phyloP scores from a whole-genome alignment of 2,329 filamentous ascomycete species.

The Truncatella angustata region DNA sequence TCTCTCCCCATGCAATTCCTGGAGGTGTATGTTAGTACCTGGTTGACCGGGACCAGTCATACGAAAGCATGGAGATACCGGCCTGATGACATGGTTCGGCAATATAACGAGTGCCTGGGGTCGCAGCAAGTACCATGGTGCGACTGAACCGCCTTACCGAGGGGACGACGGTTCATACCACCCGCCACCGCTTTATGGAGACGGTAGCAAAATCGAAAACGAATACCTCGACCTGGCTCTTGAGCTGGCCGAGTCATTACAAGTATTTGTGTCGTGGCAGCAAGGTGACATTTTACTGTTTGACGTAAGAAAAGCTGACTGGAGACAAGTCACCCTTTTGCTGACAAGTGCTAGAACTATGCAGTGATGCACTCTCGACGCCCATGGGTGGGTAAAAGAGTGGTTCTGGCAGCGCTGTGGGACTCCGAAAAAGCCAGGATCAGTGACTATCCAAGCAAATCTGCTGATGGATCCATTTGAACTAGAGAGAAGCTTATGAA shows the following conservation, averaged over 20 bases:
- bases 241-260: slow-evolving; percentile 22
- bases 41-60: no score
- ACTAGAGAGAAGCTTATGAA: no score
- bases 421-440: slow-evolving; percentile 13
- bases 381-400: slow-evolving; percentile 29
- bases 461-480: no score
- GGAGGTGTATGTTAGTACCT: no score
- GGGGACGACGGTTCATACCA: slow-evolving; percentile 33
- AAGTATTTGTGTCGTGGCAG: slow-evolving; percentile 27
- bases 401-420: slow-evolving; percentile 31
- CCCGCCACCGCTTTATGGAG: slow-evolving; percentile 28
- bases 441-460: neutral
- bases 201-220: slow-evolving; percentile 27
- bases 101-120: slow-evolving; percentile 35
- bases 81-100: slow-evolving; percentile 29
- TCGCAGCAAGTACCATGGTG: slow-evolving; percentile 29
- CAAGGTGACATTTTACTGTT: slow-evolving; percentile 29
- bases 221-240: slow-evolving; percentile 28
- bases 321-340: neutral
- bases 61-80: slow-evolving; percentile 25
- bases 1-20: no score
- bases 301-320: slow-evolving; percentile 21
- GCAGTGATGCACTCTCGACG: slow-evolving; percentile 31
- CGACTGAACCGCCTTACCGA: slow-evolving; percentile 27
- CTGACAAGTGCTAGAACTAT: slow-evolving; percentile 25